Evolutionary conservation across 2,329 filamentous ascomycete genomes (phyloP), one percentile per base, ranked within the genome.

Genomic region (Pseudocercospora cruenta): DNA sequence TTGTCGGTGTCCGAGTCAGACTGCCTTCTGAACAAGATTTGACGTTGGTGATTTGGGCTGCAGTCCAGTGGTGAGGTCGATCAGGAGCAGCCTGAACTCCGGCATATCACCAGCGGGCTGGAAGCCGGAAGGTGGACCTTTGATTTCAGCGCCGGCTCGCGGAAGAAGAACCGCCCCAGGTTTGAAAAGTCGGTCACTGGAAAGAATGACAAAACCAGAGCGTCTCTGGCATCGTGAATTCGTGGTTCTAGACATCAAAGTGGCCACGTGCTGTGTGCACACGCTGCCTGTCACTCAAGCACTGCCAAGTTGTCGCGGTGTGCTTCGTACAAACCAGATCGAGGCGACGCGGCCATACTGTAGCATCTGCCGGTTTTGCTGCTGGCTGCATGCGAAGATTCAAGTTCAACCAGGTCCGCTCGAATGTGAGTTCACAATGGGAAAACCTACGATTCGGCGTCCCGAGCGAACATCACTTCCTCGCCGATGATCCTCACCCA

Each of bases 281-380:
- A 51, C 47, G 47, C 47, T 51, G 47, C 47, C 47, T 24, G 47
- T 51, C 47, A 51, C 47, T 24, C 47, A 51, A 51, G 47, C 47
- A 51, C 45, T 22, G 43, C 43, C 43, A 47, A 47, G 43, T 19
- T n/a, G 43, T 47, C 43, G 43, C 43, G 43, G 43, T 47, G 43
- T 47, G 43, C 43, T 47, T 19, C 9, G 45, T 19, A 12, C 19
- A 24, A 5, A 14, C 7, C 45, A 10, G 45, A 47, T 2, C 45
- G 45, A 47, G 45, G 21, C n/a, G 39, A 19, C 14, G 14, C 4
- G 4, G 39, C 39, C 1, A 45, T 16, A 19, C 2, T 22, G 45
- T 4, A 47, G 21, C n/a, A 47, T 47, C n/a, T 47, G 21, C 45
- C 45, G n/a, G n/a, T 19, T 47, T 12, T 47, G 45, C n/a, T 47